phyloP scores from a whole-genome alignment of 2,329 filamentous ascomycete species.

The Coniochaeta ligniaria region DNA sequence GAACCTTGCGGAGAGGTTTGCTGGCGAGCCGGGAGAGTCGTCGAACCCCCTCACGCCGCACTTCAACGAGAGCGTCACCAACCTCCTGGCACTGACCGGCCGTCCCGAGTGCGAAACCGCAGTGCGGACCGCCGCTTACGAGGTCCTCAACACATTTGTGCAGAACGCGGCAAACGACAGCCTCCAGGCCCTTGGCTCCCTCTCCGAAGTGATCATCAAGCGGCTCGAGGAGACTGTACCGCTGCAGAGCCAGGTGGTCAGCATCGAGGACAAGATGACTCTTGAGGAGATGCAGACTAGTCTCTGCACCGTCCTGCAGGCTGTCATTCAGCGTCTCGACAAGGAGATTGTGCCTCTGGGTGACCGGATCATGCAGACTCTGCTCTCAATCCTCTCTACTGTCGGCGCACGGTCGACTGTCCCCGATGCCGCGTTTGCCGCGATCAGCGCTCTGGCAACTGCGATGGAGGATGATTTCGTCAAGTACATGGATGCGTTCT shows the following conservation, averaged over 20 bases:
- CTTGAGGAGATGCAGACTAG: constrained; percentile 98
- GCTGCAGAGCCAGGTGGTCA: constrained; percentile 89
- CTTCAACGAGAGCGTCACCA: constrained; percentile 86
- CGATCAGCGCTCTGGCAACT: constrained; percentile 85
- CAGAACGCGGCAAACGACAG: constrained; percentile 85
- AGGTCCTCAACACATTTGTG: constrained; percentile 92
- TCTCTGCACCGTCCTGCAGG: constrained; percentile 81
- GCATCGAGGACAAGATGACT: constrained; percentile 91
- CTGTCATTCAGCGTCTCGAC: constrained; percentile 86
- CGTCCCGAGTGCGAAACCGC: constrained; percentile 76
- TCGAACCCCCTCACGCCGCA: constrained; percentile 83
- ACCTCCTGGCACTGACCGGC: constrained; percentile 79
- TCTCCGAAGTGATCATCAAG: constrained; percentile 85
- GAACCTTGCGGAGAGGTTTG: constrained; percentile 95
- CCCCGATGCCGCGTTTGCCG: constrained; percentile 87
- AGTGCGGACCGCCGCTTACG: constrained; percentile 90
- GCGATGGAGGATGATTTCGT: constrained; percentile 87
- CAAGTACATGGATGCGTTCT: constrained; percentile 96
- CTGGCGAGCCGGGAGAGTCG: constrained; percentile 69
- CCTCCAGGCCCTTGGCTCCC: constrained; percentile 67
- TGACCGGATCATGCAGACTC: constrained; percentile 86
- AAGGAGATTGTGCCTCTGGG: constrained; percentile 84
- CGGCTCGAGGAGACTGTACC: constrained; percentile 84
- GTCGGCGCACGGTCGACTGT: constrained; percentile 84
- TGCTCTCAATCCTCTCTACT: constrained; percentile 72